Evolutionary conservation across 805 yeast species (phyloP).

Genomic region (Myxozyma geophila): DNA sequence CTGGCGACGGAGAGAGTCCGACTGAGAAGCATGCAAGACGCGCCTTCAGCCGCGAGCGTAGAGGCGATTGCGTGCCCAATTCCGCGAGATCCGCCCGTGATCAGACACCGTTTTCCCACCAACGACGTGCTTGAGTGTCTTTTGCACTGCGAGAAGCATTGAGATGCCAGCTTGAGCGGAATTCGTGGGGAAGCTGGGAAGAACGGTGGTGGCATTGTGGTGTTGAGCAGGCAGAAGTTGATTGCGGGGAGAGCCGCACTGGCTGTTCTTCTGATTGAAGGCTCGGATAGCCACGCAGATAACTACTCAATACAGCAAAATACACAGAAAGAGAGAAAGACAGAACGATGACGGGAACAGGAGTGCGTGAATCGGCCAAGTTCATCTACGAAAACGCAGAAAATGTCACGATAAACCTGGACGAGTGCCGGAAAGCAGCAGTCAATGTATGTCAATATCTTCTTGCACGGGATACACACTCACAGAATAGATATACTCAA

Average conservation of each 20-base stretch:
- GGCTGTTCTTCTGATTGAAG: neutral
- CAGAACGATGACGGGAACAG: constrained; percentile 8
- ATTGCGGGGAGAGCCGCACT: too few relatives aligned
- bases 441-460: constrained; percentile 14
- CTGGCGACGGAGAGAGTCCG: constrained; percentile 50
- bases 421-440: constrained; percentile 45
- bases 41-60: constrained; percentile 57
- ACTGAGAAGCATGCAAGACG: constrained; percentile 57
- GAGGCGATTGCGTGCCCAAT: constrained; percentile 64
- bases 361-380: constrained; percentile 42
- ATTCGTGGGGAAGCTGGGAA: too few relatives aligned
- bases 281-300: too few relatives aligned
- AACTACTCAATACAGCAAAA: neutral
- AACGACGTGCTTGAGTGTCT: neutral
- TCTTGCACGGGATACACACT: neutral
- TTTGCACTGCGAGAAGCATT: neutral
- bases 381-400: constrained; percentile 41
- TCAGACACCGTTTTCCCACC: constrained; percentile 17
- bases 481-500: constrained; percentile 32
- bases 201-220: too few relatives aligned
- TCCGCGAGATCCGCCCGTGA: constrained; percentile 68
- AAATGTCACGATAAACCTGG: constrained; percentile 42
- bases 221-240: too few relatives aligned
- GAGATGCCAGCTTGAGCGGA: too few relatives aligned
- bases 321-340: neutral